These are phyloP conservation scores for Sugiyamaella floridensis DNA, from an alignment of 805 yeast genomes.

Conservation along the genomic window DNA sequence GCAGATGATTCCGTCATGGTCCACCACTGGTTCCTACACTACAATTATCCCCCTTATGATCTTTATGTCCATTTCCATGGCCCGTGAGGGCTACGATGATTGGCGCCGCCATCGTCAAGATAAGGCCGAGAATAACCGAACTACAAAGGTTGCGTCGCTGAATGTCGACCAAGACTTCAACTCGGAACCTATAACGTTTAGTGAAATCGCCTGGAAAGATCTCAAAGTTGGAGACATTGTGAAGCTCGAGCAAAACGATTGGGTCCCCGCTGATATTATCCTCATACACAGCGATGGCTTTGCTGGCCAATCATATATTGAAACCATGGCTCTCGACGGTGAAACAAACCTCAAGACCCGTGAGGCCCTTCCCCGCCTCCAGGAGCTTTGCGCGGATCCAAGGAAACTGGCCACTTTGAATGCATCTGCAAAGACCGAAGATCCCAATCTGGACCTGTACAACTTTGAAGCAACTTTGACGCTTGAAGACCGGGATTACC, in stretches of 20 bases:
- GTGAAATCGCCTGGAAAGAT: constrained; percentile 57
- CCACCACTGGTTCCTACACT: constrained; percentile 92
- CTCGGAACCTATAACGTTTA: constrained; percentile 25
- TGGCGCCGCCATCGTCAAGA: constrained; percentile 81
- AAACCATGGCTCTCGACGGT: constrained; percentile 97
- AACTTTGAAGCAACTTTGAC: constrained; percentile 69
- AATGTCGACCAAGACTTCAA: constrained; percentile 11
- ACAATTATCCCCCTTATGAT: constrained; percentile 84
- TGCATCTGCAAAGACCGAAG: constrained; percentile 65
- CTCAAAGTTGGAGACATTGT: constrained; percentile 84
- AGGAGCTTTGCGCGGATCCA: constrained; percentile 44
- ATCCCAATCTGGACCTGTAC: constrained; percentile 86
- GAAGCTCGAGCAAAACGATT: constrained; percentile 67
- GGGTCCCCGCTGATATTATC: constrained; percentile 90
- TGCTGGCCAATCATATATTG: constrained; percentile 68
- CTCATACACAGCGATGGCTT: constrained; percentile 57
- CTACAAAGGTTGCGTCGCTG: constrained; percentile 36
- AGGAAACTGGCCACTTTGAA: constrained; percentile 35
- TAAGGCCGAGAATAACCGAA: constrained; percentile 68
- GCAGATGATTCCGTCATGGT: constrained; percentile 96
- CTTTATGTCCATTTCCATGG: constrained; percentile 82
- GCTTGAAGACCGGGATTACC: constrained; percentile 37
- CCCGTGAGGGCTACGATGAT: constrained; percentile 92
- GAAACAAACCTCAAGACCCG: constrained; percentile 85
- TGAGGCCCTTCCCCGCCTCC: constrained; percentile 57